Conservation (phyloP, 352 stramenopile genomes). For the Aphanomyces astaci region DNA sequence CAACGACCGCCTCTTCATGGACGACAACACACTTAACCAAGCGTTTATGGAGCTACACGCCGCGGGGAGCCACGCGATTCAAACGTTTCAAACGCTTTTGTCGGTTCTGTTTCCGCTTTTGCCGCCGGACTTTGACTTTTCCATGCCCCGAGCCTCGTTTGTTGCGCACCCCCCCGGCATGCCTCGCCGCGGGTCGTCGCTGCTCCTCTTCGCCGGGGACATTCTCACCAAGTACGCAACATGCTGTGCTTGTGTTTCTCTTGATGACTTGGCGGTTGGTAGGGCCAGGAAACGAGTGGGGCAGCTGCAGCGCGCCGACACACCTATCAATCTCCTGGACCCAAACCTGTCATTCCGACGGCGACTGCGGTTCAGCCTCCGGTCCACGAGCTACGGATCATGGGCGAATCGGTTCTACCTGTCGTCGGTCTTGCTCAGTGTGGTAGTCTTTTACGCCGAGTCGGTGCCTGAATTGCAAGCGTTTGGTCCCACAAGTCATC, state of each 20-base stretch:
- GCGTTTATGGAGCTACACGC: neutral
- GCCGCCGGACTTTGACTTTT: neutral
- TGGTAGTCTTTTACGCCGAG: conserved; percentile 63
- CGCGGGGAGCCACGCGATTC: neutral
- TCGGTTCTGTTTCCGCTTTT: neutral
- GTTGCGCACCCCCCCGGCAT: too few relatives aligned
- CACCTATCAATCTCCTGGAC: neutral
- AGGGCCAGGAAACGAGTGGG: neutral
- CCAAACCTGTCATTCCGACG: conserved; percentile 11
- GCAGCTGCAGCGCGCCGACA: neutral
- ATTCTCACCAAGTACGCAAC: neutral
- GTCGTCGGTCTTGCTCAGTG: conserved; percentile 43
- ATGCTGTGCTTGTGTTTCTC: too few relatives aligned
- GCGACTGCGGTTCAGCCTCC: neutral
- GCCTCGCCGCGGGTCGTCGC: neutral
- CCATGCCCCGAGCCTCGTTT: too few relatives aligned
- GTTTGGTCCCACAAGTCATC: conserved; percentile 35
- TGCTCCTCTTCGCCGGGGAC: neutral
- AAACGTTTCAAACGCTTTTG: neutral
- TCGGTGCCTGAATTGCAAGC: conserved; percentile 52
- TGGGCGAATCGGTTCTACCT: conserved; percentile 57
- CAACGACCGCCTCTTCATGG: neutral
- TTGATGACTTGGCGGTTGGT: too few relatives aligned
- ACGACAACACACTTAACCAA: neutral
- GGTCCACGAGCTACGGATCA: neutral